A percentile compares a stretch with the other conserved stretches of the same genome.
These are phyloP conservation scores for Syzygium malaccense DNA, from an alignment of 441 rosid species.

Conservation along the genomic window DNA sequence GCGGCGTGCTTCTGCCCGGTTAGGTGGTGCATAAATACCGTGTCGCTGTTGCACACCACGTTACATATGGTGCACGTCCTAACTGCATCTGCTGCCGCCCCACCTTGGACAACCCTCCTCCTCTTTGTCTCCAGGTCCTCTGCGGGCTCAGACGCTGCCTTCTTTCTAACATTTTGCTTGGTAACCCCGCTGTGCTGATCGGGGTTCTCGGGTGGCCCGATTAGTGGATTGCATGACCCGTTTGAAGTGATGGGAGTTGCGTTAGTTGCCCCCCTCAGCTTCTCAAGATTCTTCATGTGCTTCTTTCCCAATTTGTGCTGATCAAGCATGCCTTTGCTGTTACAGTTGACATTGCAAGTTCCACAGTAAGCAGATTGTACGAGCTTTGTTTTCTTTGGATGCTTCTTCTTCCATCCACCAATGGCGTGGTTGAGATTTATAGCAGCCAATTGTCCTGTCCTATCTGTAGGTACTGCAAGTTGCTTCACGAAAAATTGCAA, in stretches of 20 bases:
- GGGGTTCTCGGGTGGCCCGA: slow-evolving; percentile 26
- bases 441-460: slow-evolving; percentile 9
- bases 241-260: not conserved
- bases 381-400: slow-evolving; percentile 26
- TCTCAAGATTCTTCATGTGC: slow-evolving; percentile 42
- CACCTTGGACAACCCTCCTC: slow-evolving; percentile 27
- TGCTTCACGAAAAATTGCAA: slow-evolving; percentile 7
- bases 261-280: slow-evolving; percentile 8
- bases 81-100: slow-evolving; percentile 34
- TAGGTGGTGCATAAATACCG: slow-evolving; percentile 27
- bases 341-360: slow-evolving; percentile 39
- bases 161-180: slow-evolving; percentile 9
- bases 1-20: slow-evolving; percentile 37
- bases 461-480: slow-evolving; percentile 4
- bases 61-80: slow-evolving; percentile 36
- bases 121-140: slow-evolving; percentile 38
- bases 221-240: slow-evolving; percentile 10
- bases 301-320: slow-evolving; percentile 45
- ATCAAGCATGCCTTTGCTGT: slow-evolving; percentile 34
- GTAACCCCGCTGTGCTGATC: not conserved
- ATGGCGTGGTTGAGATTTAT: slow-evolving; percentile 10
- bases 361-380: slow-evolving; percentile 33
- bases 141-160: slow-evolving; percentile 5
- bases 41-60: slow-evolving; percentile 42
- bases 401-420: slow-evolving; percentile 11